These are phyloP conservation scores for Populus davidiana DNA, from an alignment of 345 rosid genomes.

Conservation along the genomic window DNA sequence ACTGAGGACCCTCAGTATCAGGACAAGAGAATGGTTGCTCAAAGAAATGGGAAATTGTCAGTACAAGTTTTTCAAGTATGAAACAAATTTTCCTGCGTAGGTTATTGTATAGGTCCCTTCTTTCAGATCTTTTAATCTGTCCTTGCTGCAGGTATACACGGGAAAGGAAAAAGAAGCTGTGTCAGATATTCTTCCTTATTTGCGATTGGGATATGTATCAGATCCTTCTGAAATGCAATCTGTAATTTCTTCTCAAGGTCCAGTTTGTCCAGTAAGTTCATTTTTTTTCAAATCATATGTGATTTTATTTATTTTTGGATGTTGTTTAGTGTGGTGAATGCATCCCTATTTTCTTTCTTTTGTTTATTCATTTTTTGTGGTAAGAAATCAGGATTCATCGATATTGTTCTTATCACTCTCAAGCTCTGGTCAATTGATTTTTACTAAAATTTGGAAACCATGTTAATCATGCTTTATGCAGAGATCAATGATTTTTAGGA, in stretches of 20 bases:
- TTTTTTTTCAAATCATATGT: not conserved
- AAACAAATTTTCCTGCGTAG: constrained; percentile 2
- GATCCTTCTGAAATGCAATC: constrained; percentile 90
- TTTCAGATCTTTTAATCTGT: constrained; percentile 13
- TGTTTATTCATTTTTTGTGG: not conserved
- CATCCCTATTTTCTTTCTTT: not conserved
- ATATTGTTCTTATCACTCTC: not conserved
- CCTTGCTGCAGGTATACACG: constrained; percentile 51
- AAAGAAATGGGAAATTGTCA: constrained; percentile 84
- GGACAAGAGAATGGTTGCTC: constrained; percentile 94
- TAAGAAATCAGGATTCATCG: not conserved
- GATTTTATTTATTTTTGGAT: not conserved
- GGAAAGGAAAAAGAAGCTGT: constrained; percentile 91
- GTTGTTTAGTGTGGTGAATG: not conserved
- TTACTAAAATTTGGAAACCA: not conserved
- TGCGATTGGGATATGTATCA: constrained; percentile 83
- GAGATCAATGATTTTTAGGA: not conserved
- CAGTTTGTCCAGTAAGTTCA: constrained; percentile 78
- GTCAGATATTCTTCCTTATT: constrained; percentile 82
- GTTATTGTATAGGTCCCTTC: constrained; percentile 17
- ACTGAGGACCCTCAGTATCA: constrained; percentile 97
- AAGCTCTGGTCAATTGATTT: not conserved
- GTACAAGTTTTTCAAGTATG: constrained; percentile 71
- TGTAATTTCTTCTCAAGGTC: constrained; percentile 94
- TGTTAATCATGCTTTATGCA: not conserved